Percentiles rank a stretch among this genome's conserved stretches.
phyloP scores from a whole-genome alignment of 2,329 filamentous ascomycete genomes.

The Stagonosporopsis cucurbitacearum region DNA sequence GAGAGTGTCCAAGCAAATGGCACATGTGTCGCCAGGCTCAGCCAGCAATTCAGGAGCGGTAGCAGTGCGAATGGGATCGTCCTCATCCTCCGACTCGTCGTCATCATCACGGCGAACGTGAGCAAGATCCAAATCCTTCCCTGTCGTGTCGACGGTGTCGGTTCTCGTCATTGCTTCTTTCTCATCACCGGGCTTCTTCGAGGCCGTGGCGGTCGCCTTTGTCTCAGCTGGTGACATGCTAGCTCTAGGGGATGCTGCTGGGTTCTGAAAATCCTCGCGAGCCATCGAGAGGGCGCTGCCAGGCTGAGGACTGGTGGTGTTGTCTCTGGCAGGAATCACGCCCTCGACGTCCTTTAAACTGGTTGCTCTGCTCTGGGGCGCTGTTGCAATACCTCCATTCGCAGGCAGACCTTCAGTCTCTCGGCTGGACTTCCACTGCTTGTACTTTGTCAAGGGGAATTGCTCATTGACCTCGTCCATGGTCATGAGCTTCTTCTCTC shows the following conservation, averaged over 20 bases:
- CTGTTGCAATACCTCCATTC: slow-evolving; percentile 76
- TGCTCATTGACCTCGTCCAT: slow-evolving; percentile 99
- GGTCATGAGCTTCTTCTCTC: slow-evolving; percentile 98
- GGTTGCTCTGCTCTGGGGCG: slow-evolving; percentile 72
- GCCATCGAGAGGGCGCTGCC: slow-evolving; percentile 50
- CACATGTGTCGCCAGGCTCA: slow-evolving; percentile 88
- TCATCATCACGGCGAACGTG: slow-evolving; percentile 47
- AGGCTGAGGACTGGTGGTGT: slow-evolving; percentile 43
- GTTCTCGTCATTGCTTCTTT: slow-evolving; percentile 27
- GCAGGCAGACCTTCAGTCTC: slow-evolving; percentile 84
- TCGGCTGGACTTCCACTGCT: slow-evolving; percentile 85
- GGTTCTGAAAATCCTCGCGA: slow-evolving; percentile 50
- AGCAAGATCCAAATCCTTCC: slow-evolving; percentile 27
- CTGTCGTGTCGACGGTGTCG: slow-evolving; percentile 31
- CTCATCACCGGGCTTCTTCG: slow-evolving; percentile 22
- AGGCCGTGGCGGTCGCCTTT: slow-evolving; percentile 33
- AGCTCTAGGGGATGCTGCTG: slow-evolving; percentile 24
- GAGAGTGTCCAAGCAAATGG: slow-evolving; percentile 92
- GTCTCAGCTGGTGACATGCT: slow-evolving; percentile 27
- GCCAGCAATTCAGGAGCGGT: slow-evolving; percentile 80
- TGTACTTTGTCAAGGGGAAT: slow-evolving; percentile 96
- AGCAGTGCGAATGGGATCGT: slow-evolving; percentile 80
- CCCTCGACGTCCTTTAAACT: slow-evolving; percentile 73
- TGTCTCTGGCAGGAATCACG: slow-evolving; percentile 40
- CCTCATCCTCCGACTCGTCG: slow-evolving; percentile 74